Percentiles rank a stretch among this genome's conserved stretches.
These are phyloP conservation scores for Monosporozyma servazzii DNA, from an alignment of 805 yeast genomes.

Conservation along the genomic window DNA sequence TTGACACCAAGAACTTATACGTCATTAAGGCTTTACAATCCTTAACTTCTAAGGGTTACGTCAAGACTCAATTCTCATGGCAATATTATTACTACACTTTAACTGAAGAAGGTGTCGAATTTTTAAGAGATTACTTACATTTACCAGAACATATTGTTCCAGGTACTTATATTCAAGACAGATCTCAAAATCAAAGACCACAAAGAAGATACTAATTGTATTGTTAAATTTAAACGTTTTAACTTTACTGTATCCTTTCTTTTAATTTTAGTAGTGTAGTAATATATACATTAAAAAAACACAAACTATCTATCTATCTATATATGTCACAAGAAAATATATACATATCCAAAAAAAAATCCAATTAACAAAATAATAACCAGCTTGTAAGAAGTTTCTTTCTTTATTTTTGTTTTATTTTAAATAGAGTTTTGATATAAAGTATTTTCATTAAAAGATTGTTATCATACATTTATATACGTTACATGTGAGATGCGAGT, in stretches of 20 bases:
- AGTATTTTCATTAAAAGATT: background rate
- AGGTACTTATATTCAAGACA: conserved; percentile 91
- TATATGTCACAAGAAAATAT: background rate
- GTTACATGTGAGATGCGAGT: background rate
- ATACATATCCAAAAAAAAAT: background rate
- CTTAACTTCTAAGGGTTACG: conserved; percentile 96
- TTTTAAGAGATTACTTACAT: conserved; percentile 95
- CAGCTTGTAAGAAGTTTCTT: too few relatives aligned
- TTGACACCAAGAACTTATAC: conserved; percentile 94
- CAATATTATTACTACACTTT: conserved; percentile 99
- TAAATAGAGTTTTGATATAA: background rate
- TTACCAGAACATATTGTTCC: conserved; percentile 98
- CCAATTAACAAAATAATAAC: background rate
- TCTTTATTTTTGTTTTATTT: too few relatives aligned
- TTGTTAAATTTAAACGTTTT: conserved; percentile 1
- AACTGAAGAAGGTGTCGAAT: conserved; percentile 99
- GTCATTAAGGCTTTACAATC: conserved; percentile 99
- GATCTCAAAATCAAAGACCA: conserved; percentile 69
- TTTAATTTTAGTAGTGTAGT: background rate
- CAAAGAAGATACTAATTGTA: conserved; percentile 38
- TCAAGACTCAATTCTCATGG: conserved; percentile 99
- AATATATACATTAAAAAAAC: background rate
- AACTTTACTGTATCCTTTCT: background rate
- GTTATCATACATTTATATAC: conserved; percentile 1
- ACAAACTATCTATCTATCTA: background rate